A percentile compares a stretch with the other conserved stretches of the same genome.
These are phyloP conservation scores for Lojkania enalia DNA, from an alignment of 2,329 filamentous ascomycete genomes.

Conservation along the genomic window DNA sequence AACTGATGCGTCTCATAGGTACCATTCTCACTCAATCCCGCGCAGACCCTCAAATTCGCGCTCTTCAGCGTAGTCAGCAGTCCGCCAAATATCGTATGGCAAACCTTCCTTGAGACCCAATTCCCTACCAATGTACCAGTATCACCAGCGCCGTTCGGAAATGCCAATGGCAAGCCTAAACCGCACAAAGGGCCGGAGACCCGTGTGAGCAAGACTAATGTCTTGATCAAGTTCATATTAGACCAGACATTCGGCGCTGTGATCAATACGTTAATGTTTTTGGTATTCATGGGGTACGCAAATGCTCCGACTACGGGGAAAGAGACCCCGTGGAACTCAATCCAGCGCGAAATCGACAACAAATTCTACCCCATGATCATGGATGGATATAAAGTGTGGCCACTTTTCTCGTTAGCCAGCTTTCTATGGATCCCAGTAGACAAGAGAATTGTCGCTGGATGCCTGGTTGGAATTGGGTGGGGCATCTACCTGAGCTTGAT, in stretches of 20 bases:
- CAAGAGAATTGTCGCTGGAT: slow-evolving; percentile 70
- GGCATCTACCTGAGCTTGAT: slow-evolving; percentile 73
- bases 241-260: slow-evolving; percentile 70
- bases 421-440: slow-evolving; percentile 74
- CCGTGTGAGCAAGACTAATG: slow-evolving; percentile 62
- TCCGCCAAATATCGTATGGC: slow-evolving; percentile 87
- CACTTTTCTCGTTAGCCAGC: slow-evolving; percentile 69
- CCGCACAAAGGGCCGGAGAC: slow-evolving; percentile 27
- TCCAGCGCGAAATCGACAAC: slow-evolving; percentile 32
- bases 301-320: slow-evolving; percentile 27
- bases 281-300: slow-evolving; percentile 60
- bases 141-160: slow-evolving; percentile 28
- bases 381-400: slow-evolving; percentile 76
- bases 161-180: slow-evolving; percentile 31
- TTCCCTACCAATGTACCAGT: slow-evolving; percentile 65
- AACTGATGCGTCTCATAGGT: slow-evolving; percentile 47
- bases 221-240: slow-evolving; percentile 66
- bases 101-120: slow-evolving; percentile 72
- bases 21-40: slow-evolving; percentile 64
- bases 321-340: slow-evolving; percentile 39
- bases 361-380: slow-evolving; percentile 60
- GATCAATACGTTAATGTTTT: slow-evolving; percentile 68
- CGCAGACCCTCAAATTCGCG: slow-evolving; percentile 75
- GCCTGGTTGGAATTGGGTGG: slow-evolving; percentile 72
- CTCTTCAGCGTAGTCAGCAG: slow-evolving; percentile 72